Evolutionary conservation across 1,284 basidiomycete species (phyloP).

Genomic region (Moesziomyces globuligerus): DNA sequence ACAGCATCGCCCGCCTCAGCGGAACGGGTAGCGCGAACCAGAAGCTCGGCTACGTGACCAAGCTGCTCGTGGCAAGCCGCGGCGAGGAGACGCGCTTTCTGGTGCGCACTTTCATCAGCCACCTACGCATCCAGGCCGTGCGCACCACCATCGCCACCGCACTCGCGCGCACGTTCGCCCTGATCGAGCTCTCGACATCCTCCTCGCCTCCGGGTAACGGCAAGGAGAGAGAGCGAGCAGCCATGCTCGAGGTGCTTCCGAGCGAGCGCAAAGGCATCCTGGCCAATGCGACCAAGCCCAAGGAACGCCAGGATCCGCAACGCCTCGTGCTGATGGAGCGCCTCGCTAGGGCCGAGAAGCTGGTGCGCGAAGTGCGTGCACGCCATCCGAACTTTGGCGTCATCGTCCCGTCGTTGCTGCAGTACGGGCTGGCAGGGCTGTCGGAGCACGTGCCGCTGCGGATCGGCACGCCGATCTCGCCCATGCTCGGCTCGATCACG

Average conservation of each 20-base stretch:
- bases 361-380: slow-evolving; percentile 79
- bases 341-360: slow-evolving; percentile 60
- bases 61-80: slow-evolving; percentile 81
- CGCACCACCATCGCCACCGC: slow-evolving; percentile 83
- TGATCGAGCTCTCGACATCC: slow-evolving; percentile 65
- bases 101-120: slow-evolving; percentile 81
- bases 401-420: slow-evolving; percentile 75
- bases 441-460: slow-evolving; percentile 74
- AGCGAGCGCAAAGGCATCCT: slow-evolving; percentile 54
- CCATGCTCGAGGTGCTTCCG: slow-evolving; percentile 25
- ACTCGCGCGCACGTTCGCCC: slow-evolving; percentile 80
- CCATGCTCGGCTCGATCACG: slow-evolving; percentile 72
- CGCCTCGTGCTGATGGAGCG: slow-evolving; percentile 56
- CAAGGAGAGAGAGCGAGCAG: slow-evolving; percentile 27
- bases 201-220: slow-evolving; percentile 8
- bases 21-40: slow-evolving; percentile 79
- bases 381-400: slow-evolving; percentile 88
- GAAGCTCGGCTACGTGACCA: slow-evolving; percentile 83
- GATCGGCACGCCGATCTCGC: slow-evolving; percentile 73
- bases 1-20: slow-evolving; percentile 72
- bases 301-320: slow-evolving; percentile 63
- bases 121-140: slow-evolving; percentile 84
- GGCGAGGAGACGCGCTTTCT: slow-evolving; percentile 89
- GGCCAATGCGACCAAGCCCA: slow-evolving; percentile 62
- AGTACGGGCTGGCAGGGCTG: slow-evolving; percentile 57